phyloP scores from a whole-genome alignment of 2,329 filamentous ascomycete species.

The Phialemonium atrogriseum region DNA sequence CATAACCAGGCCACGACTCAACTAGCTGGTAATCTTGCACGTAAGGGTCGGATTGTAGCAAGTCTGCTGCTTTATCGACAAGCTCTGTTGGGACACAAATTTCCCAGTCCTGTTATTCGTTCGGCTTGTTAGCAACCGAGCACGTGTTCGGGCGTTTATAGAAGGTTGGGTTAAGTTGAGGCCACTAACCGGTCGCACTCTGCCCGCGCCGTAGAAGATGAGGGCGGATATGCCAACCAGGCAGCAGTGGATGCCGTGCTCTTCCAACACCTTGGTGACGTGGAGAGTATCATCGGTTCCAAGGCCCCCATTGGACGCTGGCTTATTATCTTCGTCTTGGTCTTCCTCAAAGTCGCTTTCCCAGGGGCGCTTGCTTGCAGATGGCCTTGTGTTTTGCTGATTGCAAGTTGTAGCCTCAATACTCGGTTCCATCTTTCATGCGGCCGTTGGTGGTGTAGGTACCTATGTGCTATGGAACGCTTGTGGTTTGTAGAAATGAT shows the following conservation, averaged over 20 bases:
- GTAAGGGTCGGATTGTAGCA: neutral
- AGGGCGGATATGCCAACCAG: neutral
- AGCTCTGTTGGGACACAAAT: conserved; percentile 1
- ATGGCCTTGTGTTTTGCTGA: too few species aligned
- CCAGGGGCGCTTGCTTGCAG: too few species aligned
- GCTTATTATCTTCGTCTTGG: too few species aligned
- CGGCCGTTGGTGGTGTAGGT: too few species aligned
- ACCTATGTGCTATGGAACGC: too few species aligned
- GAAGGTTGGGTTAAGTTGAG: too few species aligned
- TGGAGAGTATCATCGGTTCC: conserved; percentile 1
- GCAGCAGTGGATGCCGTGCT: neutral
- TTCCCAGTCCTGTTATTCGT: conserved; percentile 1
- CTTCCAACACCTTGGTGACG: conserved; percentile 1
- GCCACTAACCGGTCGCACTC: conserved; percentile 1
- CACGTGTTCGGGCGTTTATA: too few species aligned
- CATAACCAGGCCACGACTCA: neutral
- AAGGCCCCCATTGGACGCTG: conserved; percentile 1
- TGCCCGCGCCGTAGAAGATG: conserved; percentile 3
- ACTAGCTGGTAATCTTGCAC: neutral
- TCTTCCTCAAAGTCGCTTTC: too few species aligned
- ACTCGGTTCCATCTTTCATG: too few species aligned
- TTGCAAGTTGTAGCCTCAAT: too few species aligned
- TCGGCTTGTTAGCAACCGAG: too few species aligned
- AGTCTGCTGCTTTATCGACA: neutral
- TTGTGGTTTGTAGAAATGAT: too few species aligned